These are phyloP conservation scores for Corymbia calophylla DNA, from an alignment of 441 rosid species.

Conservation along the genomic window DNA sequence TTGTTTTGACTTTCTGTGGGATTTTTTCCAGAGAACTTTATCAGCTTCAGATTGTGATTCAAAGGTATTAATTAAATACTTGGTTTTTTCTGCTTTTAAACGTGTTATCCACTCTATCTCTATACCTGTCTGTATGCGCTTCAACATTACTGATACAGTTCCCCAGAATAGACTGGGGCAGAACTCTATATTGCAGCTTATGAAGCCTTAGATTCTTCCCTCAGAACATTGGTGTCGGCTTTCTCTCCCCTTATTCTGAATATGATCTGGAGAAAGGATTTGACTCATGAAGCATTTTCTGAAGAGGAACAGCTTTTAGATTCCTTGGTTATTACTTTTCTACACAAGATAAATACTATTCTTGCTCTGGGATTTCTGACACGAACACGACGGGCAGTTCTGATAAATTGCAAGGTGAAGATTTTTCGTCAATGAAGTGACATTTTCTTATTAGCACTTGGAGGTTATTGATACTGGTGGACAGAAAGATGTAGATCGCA, in stretches of 20 bases:
- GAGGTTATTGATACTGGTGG: neutral
- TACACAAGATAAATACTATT: slow-evolving; percentile 65
- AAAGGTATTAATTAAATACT: slow-evolving; percentile 44
- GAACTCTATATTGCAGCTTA: slow-evolving; percentile 76
- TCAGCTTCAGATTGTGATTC: slow-evolving; percentile 45
- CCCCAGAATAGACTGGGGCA: slow-evolving; percentile 51
- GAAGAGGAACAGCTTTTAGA: slow-evolving; percentile 52
- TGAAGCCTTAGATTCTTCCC: slow-evolving; percentile 63
- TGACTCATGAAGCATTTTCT: slow-evolving; percentile 16
- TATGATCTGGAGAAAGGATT: slow-evolving; percentile 35
- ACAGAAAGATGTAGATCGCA: neutral
- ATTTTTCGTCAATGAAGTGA: neutral
- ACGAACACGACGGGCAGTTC: slow-evolving; percentile 70
- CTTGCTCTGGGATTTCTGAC: slow-evolving; percentile 63
- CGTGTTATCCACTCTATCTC: neutral
- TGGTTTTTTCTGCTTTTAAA: neutral
- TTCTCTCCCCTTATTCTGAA: slow-evolving; percentile 46
- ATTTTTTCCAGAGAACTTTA: slow-evolving; percentile 46
- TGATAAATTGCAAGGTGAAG: slow-evolving; percentile 85
- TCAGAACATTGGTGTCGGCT: slow-evolving; percentile 41
- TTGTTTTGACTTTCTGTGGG: slow-evolving; percentile 58
- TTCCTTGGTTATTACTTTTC: slow-evolving; percentile 55
- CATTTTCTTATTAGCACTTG: neutral
- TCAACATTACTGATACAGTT: slow-evolving; percentile 16
- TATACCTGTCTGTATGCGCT: neutral